A percentile compares a stretch with the other conserved stretches of the same genome.
These are phyloP conservation scores for Gossypium raimondii DNA, from an alignment of 345 rosid species.

Conservation along the genomic window DNA sequence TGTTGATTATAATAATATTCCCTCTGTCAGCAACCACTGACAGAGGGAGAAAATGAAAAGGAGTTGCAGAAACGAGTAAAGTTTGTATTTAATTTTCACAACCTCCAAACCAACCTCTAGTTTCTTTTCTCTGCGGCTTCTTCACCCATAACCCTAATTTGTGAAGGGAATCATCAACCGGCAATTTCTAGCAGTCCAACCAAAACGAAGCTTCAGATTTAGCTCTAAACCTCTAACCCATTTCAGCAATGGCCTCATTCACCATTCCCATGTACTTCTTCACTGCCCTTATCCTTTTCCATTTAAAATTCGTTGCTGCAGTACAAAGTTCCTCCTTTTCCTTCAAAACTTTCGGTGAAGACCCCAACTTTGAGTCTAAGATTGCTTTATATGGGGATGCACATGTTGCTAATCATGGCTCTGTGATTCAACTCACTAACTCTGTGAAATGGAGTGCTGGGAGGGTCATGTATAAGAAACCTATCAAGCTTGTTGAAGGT, in stretches of 20 bases:
- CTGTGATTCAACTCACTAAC: slow-evolving; percentile 56
- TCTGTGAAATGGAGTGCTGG: slow-evolving; percentile 49
- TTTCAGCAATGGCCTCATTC: slow-evolving; percentile 46
- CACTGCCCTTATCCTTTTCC: slow-evolving; percentile 29
- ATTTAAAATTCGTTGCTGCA: slow-evolving; percentile 33
- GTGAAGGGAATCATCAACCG: too few relatives aligned
- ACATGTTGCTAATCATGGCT: slow-evolving; percentile 39
- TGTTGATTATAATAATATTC: slow-evolving; percentile 39
- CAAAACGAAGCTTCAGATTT: slow-evolving; percentile 12
- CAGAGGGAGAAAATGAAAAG: not conserved
- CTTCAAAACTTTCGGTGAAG: slow-evolving; percentile 39
- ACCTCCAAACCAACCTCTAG: slow-evolving; percentile 32
- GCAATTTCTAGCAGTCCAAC: too few relatives aligned
- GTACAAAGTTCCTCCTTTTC: slow-evolving; percentile 43
- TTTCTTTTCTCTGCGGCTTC: slow-evolving; percentile 22
- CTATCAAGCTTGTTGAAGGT: slow-evolving; percentile 56
- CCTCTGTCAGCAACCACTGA: slow-evolving; percentile 38
- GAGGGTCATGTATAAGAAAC: slow-evolving; percentile 53
- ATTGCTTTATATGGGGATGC: slow-evolving; percentile 67
- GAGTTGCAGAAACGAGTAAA: not conserved
- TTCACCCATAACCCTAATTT: slow-evolving; percentile 25
- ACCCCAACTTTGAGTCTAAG: slow-evolving; percentile 42
- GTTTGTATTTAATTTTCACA: slow-evolving; percentile 34
- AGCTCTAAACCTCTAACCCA: slow-evolving; percentile 20
- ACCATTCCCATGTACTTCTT: slow-evolving; percentile 30